Percentiles rank a stretch among this genome's conserved stretches.
These are phyloP conservation scores for Drechslerella dactyloides DNA, from an alignment of 2,329 filamentous ascomycete species.

Conservation along the genomic window DNA sequence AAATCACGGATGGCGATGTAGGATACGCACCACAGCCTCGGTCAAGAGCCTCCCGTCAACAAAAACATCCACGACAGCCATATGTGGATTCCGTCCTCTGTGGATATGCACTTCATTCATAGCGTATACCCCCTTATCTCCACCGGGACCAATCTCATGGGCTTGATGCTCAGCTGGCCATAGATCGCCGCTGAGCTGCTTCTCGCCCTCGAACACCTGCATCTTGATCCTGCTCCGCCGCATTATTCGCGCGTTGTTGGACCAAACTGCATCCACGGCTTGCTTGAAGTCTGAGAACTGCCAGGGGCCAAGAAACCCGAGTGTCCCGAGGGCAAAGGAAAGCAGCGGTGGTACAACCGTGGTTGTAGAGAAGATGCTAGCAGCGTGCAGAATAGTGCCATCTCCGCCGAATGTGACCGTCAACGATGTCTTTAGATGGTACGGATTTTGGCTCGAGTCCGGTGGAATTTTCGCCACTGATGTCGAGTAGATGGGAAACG, in stretches of 20 bases:
- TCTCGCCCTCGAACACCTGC: slow-evolving; percentile 70
- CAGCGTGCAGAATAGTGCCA: slow-evolving; percentile 84
- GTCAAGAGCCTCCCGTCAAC: slow-evolving; percentile 89
- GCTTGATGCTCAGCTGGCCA: slow-evolving; percentile 35
- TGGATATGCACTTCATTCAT: slow-evolving; percentile 97
- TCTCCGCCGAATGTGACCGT: slow-evolving; percentile 91
- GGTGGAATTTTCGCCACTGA: slow-evolving; percentile 56
- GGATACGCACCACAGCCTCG: slow-evolving; percentile 70
- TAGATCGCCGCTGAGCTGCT: slow-evolving; percentile 54
- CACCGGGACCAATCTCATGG: background rate
- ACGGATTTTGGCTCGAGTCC: slow-evolving; percentile 58
- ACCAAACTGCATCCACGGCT: slow-evolving; percentile 66
- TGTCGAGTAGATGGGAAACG: slow-evolving; percentile 73
- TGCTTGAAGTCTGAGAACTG: slow-evolving; percentile 91
- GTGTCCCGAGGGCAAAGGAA: slow-evolving; percentile 94
- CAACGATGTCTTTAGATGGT: slow-evolving; percentile 83
- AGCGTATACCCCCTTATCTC: slow-evolving; percentile 60
- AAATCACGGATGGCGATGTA: background rate
- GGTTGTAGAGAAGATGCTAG: slow-evolving; percentile 82
- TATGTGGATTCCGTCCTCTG: slow-evolving; percentile 84
- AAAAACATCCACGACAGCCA: slow-evolving; percentile 89
- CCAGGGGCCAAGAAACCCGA: slow-evolving; percentile 96
- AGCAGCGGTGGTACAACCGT: slow-evolving; percentile 85
- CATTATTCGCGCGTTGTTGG: slow-evolving; percentile 73
- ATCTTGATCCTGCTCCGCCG: slow-evolving; percentile 83